Evolutionary conservation across 1,139 yeast species (phyloP), one percentile per base, ranked within the genome.

Genomic region (Suhomyces choctaworum): DNA sequence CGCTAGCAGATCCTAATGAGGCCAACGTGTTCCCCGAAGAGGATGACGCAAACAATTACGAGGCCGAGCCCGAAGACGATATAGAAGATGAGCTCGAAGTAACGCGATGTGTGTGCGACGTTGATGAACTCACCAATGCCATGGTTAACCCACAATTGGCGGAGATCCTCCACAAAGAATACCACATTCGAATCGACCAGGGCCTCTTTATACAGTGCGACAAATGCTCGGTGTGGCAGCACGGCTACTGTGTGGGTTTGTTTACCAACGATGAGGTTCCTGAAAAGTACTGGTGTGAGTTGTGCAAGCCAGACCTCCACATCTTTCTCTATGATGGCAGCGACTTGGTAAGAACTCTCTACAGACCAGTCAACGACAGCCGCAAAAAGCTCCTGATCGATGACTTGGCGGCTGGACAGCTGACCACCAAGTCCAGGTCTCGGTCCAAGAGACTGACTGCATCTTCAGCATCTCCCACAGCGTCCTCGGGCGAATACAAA

Each of bases 161-260:
- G 60, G 73, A 43, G 1, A 43, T 68, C 15, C 75, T 80, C 37
- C 70, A 63, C 26, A 56, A 64, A 13, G 80, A 76, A 39, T 73
- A 70, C 45, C 77, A 76, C 30, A 82, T 86, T 34, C 76, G 82
- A 36, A 85, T 83, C 39, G 82, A 82, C 44, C 80, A 81, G 40
- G 94, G 94, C 3, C 73, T 85, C 34, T 86, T 82, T 60, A 84
- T 86, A 48, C 94, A 84, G 61, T 92, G 98, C 70, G 97, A 92
- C 50, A 73, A 76, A 44, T 92, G 98, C 63, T 80, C 88, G 16
- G 96, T 83, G 8, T 92, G 97, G 98, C 97, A 92, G 61, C 98
- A 92, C 58, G 97, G 97, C 3, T 89, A 73, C 61, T 92, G 98
- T 65, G 97, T 92, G 26, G 95, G 96, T 1, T 74, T 87, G 40